phyloP scores from a whole-genome alignment of 208 protist species.

The Lotmaria passim region DNA sequence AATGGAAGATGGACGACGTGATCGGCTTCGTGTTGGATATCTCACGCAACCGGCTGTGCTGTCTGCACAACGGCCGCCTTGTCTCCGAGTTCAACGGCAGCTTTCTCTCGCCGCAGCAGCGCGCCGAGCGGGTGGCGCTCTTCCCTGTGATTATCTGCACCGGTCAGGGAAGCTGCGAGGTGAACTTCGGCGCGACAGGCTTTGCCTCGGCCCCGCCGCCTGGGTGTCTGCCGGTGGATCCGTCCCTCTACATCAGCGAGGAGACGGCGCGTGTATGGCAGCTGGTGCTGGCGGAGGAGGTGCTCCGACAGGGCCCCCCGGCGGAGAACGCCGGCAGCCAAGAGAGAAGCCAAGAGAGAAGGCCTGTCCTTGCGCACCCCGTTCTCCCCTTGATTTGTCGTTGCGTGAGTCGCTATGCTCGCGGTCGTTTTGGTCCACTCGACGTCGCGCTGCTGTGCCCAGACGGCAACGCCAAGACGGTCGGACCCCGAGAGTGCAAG shows the following conservation, averaged over 20 bases:
- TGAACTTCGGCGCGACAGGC: slow-evolving; percentile 86
- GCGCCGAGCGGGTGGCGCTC: slow-evolving; percentile 38
- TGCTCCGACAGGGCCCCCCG: slow-evolving; percentile 8
- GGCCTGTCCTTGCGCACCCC: slow-evolving; percentile 8
- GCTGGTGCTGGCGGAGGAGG: slow-evolving; percentile 51
- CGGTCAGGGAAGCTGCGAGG: slow-evolving; percentile 51
- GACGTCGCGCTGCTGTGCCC: slow-evolving; percentile 53
- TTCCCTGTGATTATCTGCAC: slow-evolving; percentile 62
- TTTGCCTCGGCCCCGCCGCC: slow-evolving; percentile 60
- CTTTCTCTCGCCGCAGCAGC: slow-evolving; percentile 36
- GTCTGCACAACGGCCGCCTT: slow-evolving; percentile 75
- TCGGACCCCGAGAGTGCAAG: slow-evolving; percentile 27
- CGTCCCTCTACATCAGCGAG: slow-evolving; percentile 59
- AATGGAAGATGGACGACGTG: slow-evolving; percentile 86
- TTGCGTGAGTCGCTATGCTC: slow-evolving; percentile 21
- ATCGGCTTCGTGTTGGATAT: slow-evolving; percentile 87
- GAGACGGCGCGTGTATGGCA: slow-evolving; percentile 60
- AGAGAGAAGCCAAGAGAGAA: neutral
- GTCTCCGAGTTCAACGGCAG: slow-evolving; percentile 62
- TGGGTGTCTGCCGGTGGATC: slow-evolving; percentile 79
- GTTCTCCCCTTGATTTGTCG: slow-evolving; percentile 16
- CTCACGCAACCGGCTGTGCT: slow-evolving; percentile 57
- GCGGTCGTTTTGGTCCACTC: slow-evolving; percentile 68
- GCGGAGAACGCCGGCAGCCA: neutral
- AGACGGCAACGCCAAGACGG: slow-evolving; percentile 39